Conservation (phyloP, 805 yeast genomes). For the Candida ulmi region DNA sequence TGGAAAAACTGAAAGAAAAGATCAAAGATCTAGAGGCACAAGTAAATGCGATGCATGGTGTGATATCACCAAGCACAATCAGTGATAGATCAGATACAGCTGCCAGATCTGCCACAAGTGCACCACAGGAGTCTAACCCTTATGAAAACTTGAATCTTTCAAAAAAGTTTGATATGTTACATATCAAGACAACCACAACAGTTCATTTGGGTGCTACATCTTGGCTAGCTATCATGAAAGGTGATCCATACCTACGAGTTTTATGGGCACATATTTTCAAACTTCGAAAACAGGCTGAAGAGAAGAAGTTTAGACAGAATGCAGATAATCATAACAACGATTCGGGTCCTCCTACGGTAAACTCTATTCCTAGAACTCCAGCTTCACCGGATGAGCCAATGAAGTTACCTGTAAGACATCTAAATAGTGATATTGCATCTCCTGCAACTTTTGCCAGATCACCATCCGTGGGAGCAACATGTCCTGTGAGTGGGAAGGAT, state of each 20-base stretch:
- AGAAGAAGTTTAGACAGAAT: slow-evolving; percentile 14
- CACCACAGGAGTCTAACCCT: too few relatives aligned
- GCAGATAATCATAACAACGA: not conserved
- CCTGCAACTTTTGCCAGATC: not conserved
- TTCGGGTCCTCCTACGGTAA: not conserved
- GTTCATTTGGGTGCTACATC: slow-evolving; percentile 47
- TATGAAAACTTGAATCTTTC: slow-evolving; percentile 29
- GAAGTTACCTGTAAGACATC: not conserved
- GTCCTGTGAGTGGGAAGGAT: slow-evolving; percentile 13
- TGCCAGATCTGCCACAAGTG: too few relatives aligned
- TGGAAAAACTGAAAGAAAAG: slow-evolving; percentile 49
- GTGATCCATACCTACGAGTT: slow-evolving; percentile 50
- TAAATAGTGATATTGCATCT: not conserved
- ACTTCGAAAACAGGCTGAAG: slow-evolving; percentile 31
- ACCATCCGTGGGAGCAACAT: not conserved
- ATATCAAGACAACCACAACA: slow-evolving; percentile 36
- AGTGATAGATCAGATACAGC: not conserved
- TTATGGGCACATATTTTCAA: slow-evolving; percentile 46
- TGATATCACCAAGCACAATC: slow-evolving; percentile 7
- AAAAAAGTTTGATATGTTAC: slow-evolving; percentile 39
- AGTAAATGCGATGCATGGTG: slow-evolving; percentile 1
- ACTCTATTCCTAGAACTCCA: not conserved
- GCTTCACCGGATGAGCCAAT: not conserved
- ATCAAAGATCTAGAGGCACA: slow-evolving; percentile 40
- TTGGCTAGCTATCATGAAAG: slow-evolving; percentile 54